Percentiles rank a stretch among this genome's conserved stretches.
Conservation (phyloP, 129 eudicot species). For the Flaveria sonorensis region DNA sequence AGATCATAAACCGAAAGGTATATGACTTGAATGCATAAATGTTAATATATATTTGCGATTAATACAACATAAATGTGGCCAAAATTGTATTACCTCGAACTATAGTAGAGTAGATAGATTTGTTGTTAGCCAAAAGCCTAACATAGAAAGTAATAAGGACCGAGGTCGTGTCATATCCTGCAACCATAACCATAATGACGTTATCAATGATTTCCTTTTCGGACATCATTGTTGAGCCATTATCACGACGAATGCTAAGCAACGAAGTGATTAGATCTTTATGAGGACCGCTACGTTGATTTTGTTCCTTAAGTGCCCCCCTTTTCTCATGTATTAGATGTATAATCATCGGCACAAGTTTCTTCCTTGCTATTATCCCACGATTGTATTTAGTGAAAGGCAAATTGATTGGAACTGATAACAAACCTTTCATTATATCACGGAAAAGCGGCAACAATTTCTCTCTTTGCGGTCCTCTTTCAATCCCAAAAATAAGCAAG, state of each 20-base stretch:
- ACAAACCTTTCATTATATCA: slow-evolving; percentile 29
- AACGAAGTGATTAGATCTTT: slow-evolving; percentile 43
- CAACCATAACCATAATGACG: too few species aligned
- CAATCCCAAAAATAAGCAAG: slow-evolving; percentile 42
- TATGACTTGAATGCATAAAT: too few species aligned
- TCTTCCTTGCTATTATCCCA: slow-evolving; percentile 39
- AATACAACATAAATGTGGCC: too few species aligned
- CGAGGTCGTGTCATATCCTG: too few species aligned
- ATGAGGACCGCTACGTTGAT: slow-evolving; percentile 20
- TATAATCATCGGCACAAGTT: slow-evolving; percentile 28
- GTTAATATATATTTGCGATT: too few species aligned
- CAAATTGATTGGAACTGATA: slow-evolving; percentile 43
- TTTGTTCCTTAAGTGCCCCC: slow-evolving; percentile 24
- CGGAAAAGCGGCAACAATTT: slow-evolving; percentile 33
- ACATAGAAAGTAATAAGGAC: too few species aligned
- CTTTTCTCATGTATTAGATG: slow-evolving; percentile 42
- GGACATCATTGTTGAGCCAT: too few species aligned
- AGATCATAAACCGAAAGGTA: too few species aligned
- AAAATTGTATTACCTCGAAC: too few species aligned
- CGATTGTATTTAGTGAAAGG: slow-evolving; percentile 39
- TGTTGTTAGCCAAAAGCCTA: too few species aligned
- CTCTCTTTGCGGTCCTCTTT: slow-evolving; percentile 45
- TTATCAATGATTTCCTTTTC: too few species aligned
- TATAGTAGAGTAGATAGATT: too few species aligned
- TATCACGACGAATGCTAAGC: slow-evolving; percentile 9